Conservation (phyloP, 176 grass and related monocot species). For the Tuctoria greenei region DNA sequence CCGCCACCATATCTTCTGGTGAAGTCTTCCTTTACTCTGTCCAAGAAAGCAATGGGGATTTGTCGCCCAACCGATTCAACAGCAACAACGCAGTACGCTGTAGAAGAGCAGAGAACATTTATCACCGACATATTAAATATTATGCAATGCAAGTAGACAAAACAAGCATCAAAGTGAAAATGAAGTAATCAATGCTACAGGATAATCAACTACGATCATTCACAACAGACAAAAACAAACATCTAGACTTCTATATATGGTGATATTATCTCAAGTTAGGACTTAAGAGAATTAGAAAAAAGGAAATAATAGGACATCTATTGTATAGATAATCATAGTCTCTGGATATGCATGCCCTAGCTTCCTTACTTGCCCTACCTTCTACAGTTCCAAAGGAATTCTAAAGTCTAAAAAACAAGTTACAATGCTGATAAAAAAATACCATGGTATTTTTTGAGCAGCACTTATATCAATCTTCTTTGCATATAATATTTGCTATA, state of each 20-base stretch:
- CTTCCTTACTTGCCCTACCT: no score
- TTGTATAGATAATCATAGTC: neutral
- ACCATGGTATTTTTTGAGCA: neutral
- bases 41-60: conserved; percentile 84
- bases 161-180: neutral
- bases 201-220: neutral
- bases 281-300: neutral
- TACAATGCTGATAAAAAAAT: neutral
- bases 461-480: neutral
- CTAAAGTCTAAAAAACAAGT: neutral
- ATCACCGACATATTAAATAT: conserved; percentile 1
- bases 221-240: neutral
- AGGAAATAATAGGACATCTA: neutral
- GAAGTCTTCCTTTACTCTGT: conserved; percentile 92
- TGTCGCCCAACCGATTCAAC: conserved; percentile 89
- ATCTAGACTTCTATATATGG: neutral
- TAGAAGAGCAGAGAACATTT: conserved; percentile 21
- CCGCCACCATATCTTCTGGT: conserved; percentile 81
- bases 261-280: neutral
- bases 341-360: neutral
- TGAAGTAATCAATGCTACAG: neutral
- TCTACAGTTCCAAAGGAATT: neutral
- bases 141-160: neutral
- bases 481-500: neutral
- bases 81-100: conserved; percentile 91